Evolutionary conservation across 306 rosid species (phyloP).

Genomic region (Vigna trinervia): DNA sequence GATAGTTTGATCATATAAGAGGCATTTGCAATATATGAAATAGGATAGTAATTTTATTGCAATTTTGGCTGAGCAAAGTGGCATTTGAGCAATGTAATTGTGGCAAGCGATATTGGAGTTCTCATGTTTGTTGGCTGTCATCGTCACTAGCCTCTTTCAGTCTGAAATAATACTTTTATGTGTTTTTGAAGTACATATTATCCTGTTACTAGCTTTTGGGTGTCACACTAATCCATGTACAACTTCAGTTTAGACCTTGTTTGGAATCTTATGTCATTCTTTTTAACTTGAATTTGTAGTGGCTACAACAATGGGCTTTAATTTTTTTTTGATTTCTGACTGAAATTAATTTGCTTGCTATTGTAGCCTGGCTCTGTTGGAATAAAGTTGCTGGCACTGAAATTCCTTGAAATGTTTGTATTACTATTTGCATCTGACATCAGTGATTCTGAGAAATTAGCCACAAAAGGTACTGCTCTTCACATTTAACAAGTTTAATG

Average conservation of each 20-base stretch:
- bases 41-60: neutral
- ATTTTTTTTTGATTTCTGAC: slow-evolving; percentile 47
- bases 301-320: slow-evolving; percentile 24
- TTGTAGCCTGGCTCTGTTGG: slow-evolving; percentile 86
- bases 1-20: neutral
- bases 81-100: too few species aligned
- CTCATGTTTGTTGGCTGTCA: too few species aligned
- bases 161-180: neutral
- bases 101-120: too few species aligned
- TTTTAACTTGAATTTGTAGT: slow-evolving; percentile 30
- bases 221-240: neutral
- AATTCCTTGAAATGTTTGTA: slow-evolving; percentile 87
- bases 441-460: slow-evolving; percentile 62
- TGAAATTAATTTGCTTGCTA: slow-evolving; percentile 53
- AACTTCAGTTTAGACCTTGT: slow-evolving; percentile 9
- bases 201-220: slow-evolving; percentile 19
- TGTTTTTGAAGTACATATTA: neutral
- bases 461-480: slow-evolving; percentile 71
- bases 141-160: too few species aligned
- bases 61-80: too few species aligned
- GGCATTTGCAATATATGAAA: slow-evolving; percentile 13
- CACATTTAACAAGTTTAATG: slow-evolving; percentile 30
- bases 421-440: slow-evolving; percentile 73
- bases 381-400: slow-evolving; percentile 81
- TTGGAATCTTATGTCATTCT: slow-evolving; percentile 18